Base-by-base conservation (phyloP, 208 protist genomes). In the Acanthamoeba divionensis region DNA sequence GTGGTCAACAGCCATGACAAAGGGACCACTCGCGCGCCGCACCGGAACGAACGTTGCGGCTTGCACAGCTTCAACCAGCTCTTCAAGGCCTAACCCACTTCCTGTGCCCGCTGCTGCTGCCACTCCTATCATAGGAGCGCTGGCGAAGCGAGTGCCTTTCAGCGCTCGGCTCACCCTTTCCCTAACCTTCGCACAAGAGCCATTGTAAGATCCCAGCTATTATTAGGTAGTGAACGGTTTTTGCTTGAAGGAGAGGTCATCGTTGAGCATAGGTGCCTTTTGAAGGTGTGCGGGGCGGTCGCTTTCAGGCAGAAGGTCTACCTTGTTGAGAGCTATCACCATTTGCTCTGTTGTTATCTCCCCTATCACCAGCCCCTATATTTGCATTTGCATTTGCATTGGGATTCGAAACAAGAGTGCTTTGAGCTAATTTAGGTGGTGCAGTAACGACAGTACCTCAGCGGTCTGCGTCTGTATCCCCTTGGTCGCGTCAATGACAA, bases 391-490 rank as follows among this genome's bases (percentile, higher is more conserved):
- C 13, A 24, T n/a, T n/a, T n/a, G n/a, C n/a, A n/a, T n/a, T n/a
- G n/a, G n/a, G n/a, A n/a, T n/a, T n/a, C n/a, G n/a, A n/a, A n/a
- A n/a, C n/a, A n/a, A n/a, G n/a, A n/a, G n/a, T n/a, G n/a, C n/a
- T n/a, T n/a, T n/a, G n/a, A n/a, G 33, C 13, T 55, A n/a, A n/a
- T n/a, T n/a, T n/a, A n/a, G n/a, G n/a, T n/a, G n/a, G n/a, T n/a
- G n/a, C n/a, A n/a, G n/a, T n/a, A n/a, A n/a, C n/a, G n/a, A n/a
- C n/a, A 63, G 29, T 41, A 95, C 93, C 92, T 99, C 98, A 3
- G 98, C 97, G 15, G 98, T 99, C 91, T 99, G 98, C 13, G 98
- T 98, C 93, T 99, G 98, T 67, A 99, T 96, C 15, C 98, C 98
- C 90, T 99, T 99, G 2, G 82, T 96, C 1, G 97, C 96, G 92